Evolutionary conservation across 208 protist species (phyloP).

Genomic region (Lotmaria passim): DNA sequence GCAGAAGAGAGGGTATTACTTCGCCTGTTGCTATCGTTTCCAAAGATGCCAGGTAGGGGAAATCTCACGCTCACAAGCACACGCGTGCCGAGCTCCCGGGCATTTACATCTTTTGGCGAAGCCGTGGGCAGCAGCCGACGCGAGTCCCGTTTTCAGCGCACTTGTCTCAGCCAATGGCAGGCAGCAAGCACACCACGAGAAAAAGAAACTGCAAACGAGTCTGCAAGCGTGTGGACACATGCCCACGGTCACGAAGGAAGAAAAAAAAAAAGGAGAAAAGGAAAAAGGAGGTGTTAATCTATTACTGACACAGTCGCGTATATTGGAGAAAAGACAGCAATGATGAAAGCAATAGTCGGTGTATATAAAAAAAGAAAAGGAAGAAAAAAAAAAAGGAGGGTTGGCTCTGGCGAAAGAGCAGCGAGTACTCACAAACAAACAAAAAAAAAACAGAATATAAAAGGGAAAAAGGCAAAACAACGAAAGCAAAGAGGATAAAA

Average conservation of each 20-base stretch:
- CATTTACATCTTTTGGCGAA: not conserved
- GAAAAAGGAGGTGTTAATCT: not conserved
- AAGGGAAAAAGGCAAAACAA: not conserved
- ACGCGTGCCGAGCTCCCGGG: not conserved
- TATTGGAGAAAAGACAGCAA: not conserved
- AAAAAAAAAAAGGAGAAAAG: slow-evolving; percentile 7
- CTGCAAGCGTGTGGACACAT: too few species aligned
- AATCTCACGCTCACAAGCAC: not conserved
- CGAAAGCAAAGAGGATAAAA: not conserved
- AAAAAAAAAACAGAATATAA: not conserved
- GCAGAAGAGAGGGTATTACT: too few species aligned
- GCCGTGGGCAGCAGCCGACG: not conserved
- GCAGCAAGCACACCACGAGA: not conserved
- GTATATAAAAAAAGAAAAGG: slow-evolving; percentile 17
- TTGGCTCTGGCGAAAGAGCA: not conserved
- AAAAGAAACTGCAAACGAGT: too few species aligned
- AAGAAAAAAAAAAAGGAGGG: slow-evolving; percentile 6
- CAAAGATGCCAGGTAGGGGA: too few species aligned
- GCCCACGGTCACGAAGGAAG: too few species aligned
- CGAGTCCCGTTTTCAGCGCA: not conserved
- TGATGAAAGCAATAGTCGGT: not conserved
- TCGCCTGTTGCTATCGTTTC: too few species aligned
- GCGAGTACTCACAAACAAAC: not conserved
- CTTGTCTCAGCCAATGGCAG: too few species aligned
- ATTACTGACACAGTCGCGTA: not conserved